Base-by-base conservation (phyloP, 345 rosid genomes). In the Corymbia maculata region DNA sequence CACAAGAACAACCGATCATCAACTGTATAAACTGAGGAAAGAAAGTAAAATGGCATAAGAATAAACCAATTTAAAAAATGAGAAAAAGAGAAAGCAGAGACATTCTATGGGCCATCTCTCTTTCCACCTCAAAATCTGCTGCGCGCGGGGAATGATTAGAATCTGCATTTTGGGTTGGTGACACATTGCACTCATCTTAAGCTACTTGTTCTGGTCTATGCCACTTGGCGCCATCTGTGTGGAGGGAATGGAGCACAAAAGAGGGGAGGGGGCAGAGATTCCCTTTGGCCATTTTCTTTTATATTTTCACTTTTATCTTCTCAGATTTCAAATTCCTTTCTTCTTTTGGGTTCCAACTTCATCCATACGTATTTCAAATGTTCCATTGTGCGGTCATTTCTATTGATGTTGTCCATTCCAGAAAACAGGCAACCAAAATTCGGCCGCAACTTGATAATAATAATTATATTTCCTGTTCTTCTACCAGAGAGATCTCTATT, bases 181-280 rank as follows among this genome's bases (percentile, higher is more conserved):
- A 53, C 84, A 32, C 79, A 79, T 90, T 92, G 93, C 91, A 89
- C 61, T 88, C 88, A 86, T 89, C 75, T 87, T 86, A 93, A 91
- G 91, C 89, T 86, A 91, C 26, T 88, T 88, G 61, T 70, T 87
- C n/a, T 49, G 64, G 91, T 86, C 90, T 89, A 64, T 88, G 91
- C 91, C 93, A 17, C 82, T 75, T 75, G 49, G 88, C 90, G 82
- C 4, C 82, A 75, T 36, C 82, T 75, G 82, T 42, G 82, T 75
- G 49, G 49, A 8, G 82, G 22, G 49, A 36, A 75, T 75, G 28
- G 82, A 42, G 82, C 82, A 19, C 82, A 19, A 42, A 75, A 75
- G 49, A 75, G 28, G 49, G 26, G 82, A 75, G 82, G 49, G 36
- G 82, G 82, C 82, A 28, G 49, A 75, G 82, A 75, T 75, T 36